Evolutionary conservation across 306 rosid genomes (phyloP), one percentile per base, ranked within the genome.

Genomic region (Cicer cuneatum): DNA sequence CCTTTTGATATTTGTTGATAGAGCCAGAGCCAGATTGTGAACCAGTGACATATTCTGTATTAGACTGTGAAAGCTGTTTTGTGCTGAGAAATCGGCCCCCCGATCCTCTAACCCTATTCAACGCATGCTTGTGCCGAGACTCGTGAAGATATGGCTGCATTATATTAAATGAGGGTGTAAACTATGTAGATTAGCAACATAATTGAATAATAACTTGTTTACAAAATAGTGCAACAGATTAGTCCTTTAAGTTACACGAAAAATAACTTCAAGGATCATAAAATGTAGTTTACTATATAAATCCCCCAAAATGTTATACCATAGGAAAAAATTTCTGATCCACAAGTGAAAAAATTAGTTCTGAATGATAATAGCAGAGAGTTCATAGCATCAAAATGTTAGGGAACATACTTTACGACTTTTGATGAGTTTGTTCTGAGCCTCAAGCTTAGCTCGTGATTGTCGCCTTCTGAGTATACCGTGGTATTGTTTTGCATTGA

Each of bases 111-210:
- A 89, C 87, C 82, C 98, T 71, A 24, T 90, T 93, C 84, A 93
- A 71, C 11, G 98, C 98, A 80, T 93, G 97, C 8, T 83, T 84
- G 70, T 93, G 98, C 33, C 97, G 97, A 74, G 98, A 93, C 84
- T 93, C 98, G 1, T 93, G 98, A 69, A 93, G 98, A 85, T 93
- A 93, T 5, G 98, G 98, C 98, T 93, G 93, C 87, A 84, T 68
- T 60, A 39, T 53, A 75, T 71, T 16, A 58, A 13, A 62, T 24
- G 66, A 59, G 8, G 8, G 47, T 39, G 11, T 5, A 67, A 52
- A 33, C 62, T 62, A 41, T 29, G 40, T 1, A 41, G 52, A 66
- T 10, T 49, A 9, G 33, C 45, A 12, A 14, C 54, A 47, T 11
- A 47, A 1, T 47, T 13, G 14, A 47, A 46, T 45, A 45, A 11